phyloP scores from a whole-genome alignment of 2,329 filamentous ascomycete genomes.

The Sphaerostilbella broomeana region DNA sequence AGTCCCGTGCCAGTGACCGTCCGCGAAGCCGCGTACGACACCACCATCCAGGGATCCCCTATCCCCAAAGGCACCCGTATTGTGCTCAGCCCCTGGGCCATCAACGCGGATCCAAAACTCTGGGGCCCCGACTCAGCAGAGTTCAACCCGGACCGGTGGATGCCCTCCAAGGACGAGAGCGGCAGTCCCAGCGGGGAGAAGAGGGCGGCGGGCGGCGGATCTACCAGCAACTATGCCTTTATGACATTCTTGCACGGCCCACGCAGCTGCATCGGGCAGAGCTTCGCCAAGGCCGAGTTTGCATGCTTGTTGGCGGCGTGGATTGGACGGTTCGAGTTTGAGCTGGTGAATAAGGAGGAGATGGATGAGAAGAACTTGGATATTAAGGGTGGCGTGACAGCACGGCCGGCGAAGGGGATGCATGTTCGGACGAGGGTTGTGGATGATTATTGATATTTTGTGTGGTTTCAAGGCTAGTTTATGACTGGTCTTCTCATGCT shows the following conservation, averaged over 20 bases:
- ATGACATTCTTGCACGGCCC: slow-evolving; percentile 84
- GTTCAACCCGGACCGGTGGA: slow-evolving; percentile 78
- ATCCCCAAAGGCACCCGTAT: slow-evolving; percentile 67
- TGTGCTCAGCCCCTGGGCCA: slow-evolving; percentile 57
- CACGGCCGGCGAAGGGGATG: slow-evolving; percentile 66
- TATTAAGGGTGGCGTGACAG: slow-evolving; percentile 65
- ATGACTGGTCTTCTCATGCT: no score
- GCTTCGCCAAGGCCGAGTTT: slow-evolving; percentile 78
- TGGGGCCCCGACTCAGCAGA: slow-evolving; percentile 71
- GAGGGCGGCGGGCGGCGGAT: slow-evolving; percentile 58
- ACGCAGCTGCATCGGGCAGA: slow-evolving; percentile 74
- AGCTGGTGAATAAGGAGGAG: slow-evolving; percentile 49
- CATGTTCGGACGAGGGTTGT: slow-evolving; percentile 59
- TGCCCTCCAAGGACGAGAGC: slow-evolving; percentile 37
- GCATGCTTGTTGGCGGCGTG: slow-evolving; percentile 72
- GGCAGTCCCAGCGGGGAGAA: slow-evolving; percentile 26
- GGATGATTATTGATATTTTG: slow-evolving; percentile 48
- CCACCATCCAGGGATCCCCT: slow-evolving; percentile 55
- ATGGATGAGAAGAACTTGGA: slow-evolving; percentile 59
- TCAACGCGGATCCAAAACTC: slow-evolving; percentile 60
- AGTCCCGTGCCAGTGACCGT: slow-evolving; percentile 65
- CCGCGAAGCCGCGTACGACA: slow-evolving; percentile 58
- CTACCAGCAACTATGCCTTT: slow-evolving; percentile 68
- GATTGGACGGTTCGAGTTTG: slow-evolving; percentile 67
- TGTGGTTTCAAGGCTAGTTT: no score